phyloP scores from a whole-genome alignment of 306 rosid species.

The Acacia acuminata region DNA sequence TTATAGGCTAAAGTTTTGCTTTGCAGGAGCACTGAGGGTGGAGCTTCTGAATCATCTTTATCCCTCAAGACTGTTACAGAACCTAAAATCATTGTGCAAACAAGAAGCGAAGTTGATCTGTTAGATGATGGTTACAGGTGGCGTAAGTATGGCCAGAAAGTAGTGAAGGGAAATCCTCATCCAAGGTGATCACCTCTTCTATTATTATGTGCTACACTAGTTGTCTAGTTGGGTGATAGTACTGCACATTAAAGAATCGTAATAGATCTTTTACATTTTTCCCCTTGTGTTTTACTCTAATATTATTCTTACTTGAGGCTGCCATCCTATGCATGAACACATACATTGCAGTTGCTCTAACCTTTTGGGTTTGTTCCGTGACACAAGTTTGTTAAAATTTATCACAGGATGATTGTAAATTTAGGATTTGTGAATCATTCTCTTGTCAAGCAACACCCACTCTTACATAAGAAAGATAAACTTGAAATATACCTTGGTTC shows the following conservation, averaged over 20 bases:
- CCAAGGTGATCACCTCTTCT: constrained; percentile 69
- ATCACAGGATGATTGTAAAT: neutral
- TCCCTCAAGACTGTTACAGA: constrained; percentile 86
- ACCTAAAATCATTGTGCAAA: constrained; percentile 94
- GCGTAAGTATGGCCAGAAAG: constrained; percentile 98
- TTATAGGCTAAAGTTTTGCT: constrained; percentile 19
- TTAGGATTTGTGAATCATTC: neutral
- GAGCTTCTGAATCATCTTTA: constrained; percentile 55
- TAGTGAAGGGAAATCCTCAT: constrained; percentile 97
- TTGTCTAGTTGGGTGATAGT: constrained; percentile 1
- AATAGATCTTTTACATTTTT: neutral
- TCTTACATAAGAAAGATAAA: neutral
- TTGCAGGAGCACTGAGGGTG: constrained; percentile 73
- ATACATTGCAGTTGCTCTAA: neutral
- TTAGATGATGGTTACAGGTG: constrained; percentile 95
- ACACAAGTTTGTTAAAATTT: neutral
- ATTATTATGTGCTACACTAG: constrained; percentile 20
- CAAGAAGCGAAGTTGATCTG: constrained; percentile 95
- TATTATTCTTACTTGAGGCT: constrained; percentile 18
- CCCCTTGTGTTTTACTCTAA: neutral
- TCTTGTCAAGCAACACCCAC: neutral
- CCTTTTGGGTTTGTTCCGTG: neutral
- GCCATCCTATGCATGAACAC: neutral
- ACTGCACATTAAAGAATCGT: neutral
- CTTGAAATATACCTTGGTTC: neutral